A percentile compares a stretch with the other conserved stretches of the same genome.
phyloP scores from a whole-genome alignment of 768 basidiomycete genomes.

The Mycena indigotica region DNA sequence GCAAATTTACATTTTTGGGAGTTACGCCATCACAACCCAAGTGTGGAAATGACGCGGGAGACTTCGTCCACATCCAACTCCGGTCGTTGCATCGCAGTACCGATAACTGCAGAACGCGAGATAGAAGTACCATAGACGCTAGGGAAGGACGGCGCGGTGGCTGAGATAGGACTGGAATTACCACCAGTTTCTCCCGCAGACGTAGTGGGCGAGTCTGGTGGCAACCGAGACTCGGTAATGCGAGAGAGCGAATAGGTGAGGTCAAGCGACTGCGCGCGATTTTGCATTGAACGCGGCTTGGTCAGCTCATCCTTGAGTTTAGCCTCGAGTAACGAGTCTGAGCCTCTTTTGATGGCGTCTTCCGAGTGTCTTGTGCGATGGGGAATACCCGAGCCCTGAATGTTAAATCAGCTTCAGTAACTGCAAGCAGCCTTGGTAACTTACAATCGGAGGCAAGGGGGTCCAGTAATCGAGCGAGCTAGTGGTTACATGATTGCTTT shows the following conservation, averaged over 20 bases:
- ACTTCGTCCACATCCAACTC: conserved; percentile 68
- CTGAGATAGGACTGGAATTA: conserved; percentile 78
- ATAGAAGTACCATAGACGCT: conserved; percentile 78
- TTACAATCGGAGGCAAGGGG: conserved; percentile 72
- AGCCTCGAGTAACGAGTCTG: conserved; percentile 80
- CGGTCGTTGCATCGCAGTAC: conserved; percentile 45
- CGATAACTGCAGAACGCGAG: conserved; percentile 47
- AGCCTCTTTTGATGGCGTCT: conserved; percentile 78
- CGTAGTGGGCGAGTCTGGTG: conserved; percentile 80
- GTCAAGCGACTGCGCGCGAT: conserved; percentile 89
- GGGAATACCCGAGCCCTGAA: conserved; percentile 68
- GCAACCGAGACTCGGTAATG: conserved; percentile 69
- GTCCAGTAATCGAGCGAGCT: conserved; percentile 69
- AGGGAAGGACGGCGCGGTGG: conserved; percentile 78
- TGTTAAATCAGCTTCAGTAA: conserved; percentile 19
- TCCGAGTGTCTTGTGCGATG: conserved; percentile 70
- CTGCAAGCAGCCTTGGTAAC: conserved; percentile 31
- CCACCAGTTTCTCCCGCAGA: conserved; percentile 75
- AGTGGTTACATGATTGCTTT: conserved; percentile 50
- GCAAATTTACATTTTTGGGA: conserved; percentile 18
- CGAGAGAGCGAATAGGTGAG: conserved; percentile 82
- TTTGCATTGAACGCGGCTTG: conserved; percentile 81
- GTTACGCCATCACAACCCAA: conserved; percentile 54
- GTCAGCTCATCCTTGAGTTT: conserved; percentile 77
- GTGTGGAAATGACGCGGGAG: conserved; percentile 75